Evolutionary conservation across 2,329 filamentous ascomycete genomes (phyloP).

Genomic region (Pestalotiopsis sp.): DNA sequence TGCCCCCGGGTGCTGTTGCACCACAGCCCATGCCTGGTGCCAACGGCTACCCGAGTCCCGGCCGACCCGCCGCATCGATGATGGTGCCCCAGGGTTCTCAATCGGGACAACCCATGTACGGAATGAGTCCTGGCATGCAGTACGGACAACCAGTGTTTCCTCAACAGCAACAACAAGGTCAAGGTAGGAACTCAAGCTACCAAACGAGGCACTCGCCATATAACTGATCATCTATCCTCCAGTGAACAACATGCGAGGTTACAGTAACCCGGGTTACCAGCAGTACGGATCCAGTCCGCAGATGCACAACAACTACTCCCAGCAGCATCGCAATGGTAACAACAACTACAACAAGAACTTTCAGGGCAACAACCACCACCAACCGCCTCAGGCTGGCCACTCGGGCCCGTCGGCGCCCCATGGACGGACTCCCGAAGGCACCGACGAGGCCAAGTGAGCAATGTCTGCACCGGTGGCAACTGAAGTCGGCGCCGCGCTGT

Average conservation of each 20-base stretch:
- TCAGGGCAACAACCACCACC: conserved; percentile 44
- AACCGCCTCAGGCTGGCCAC: conserved; percentile 38
- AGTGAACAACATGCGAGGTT: conserved; percentile 65
- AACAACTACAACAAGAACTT: conserved; percentile 52
- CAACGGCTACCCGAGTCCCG: conserved; percentile 86
- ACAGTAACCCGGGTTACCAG: conserved; percentile 60
- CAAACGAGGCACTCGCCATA: conserved; percentile 18
- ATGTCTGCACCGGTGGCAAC: conserved; percentile 15
- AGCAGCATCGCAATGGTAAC: conserved; percentile 60
- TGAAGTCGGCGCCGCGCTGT: conserved; percentile 29
- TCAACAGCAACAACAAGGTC: conserved; percentile 62
- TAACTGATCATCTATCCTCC: conserved; percentile 40
- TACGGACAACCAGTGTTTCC: conserved; percentile 77
- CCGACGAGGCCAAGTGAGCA: conserved; percentile 49
- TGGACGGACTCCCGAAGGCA: conserved; percentile 40
- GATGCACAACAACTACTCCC: conserved; percentile 60
- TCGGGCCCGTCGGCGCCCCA: conserved; percentile 35
- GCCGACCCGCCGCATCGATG: conserved; percentile 77
- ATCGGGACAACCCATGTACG: conserved; percentile 79
- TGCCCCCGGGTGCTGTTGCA: conserved; percentile 56
- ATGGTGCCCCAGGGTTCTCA: conserved; percentile 96
- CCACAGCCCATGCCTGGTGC: conserved; percentile 65
- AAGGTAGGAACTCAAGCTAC: conserved; percentile 63
- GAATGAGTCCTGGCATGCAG: conserved; percentile 74
- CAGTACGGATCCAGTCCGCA: conserved; percentile 70